Evolutionary conservation across 2,329 filamentous ascomycete genomes (phyloP), one percentile per base, ranked within the genome.

Genomic region (Sarocladium kiliense): DNA sequence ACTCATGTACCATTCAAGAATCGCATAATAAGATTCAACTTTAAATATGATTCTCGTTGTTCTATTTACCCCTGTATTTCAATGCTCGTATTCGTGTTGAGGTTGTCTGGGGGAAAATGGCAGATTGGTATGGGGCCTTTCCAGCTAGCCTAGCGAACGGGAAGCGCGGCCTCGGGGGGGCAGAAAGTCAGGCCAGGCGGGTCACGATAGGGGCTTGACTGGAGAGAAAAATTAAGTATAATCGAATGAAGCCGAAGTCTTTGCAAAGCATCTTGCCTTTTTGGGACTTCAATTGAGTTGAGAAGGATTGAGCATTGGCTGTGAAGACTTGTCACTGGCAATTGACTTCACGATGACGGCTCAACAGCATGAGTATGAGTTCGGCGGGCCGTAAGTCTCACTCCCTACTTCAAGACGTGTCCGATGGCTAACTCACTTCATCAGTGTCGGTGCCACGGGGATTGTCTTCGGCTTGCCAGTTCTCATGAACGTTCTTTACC

Each of bases 381-480:
- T 44, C 21, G 41, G 41, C 19, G 41, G 41, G 18, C 41, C 41
- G 41, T 44, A 44, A 44, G 41, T 44, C 12, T 10, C 7, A 6
- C 36, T 39, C n/a, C 36, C 16, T 12, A 6, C 30, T 32, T 6
- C 7, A 32, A 32, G 30, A 12, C 7, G 30, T 32, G 7, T 7
- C 7, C 30, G 7, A 32, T 32, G 18, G 14, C 12, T n/a, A 21
- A 50, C 19, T 27, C 12, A 14, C n/a, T n/a, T 18, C 36, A 39
- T 7, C 51, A 54, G 51, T 16, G 23, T 85, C 50, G 91, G 90
- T 55, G 88, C 88, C 25, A 78, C 85, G 25, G 80, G 75, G 53
- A 88, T 96, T 61, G 86, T 87, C 19, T 86, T 93, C 62, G 87
- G 86, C 50, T 82, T 96, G 1, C 91, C 91, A 0, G 57, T 89